Evolutionary conservation across 768 basidiomycete genomes (phyloP), one percentile per base, ranked within the genome.

Genomic region (Amanita muscaria): DNA sequence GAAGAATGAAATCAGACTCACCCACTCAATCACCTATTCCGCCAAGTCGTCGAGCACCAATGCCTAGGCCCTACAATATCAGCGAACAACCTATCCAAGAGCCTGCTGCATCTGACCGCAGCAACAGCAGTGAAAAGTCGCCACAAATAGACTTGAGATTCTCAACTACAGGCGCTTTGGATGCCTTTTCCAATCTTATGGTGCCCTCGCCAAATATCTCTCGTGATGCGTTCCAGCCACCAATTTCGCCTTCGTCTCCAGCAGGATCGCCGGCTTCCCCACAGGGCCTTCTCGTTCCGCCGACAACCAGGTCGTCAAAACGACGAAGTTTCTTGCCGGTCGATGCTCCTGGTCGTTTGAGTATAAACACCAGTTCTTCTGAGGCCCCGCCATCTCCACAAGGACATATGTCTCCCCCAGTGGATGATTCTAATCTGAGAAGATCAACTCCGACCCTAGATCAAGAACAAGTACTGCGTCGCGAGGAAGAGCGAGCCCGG

Each of bases 281-380:
- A 49, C 52, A 51, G 29, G 68, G 51, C 50, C 65, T 74, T 43
- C 65, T 79, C 22, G 56, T 62, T 32, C 69, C 73, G 27, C 52
- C 72, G 27, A 60, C 66, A 4, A 61, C 72, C 16, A 71, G 79
- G 43, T 56, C 79, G 22, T 68, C 73, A 10, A 91, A 83, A 63
- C 78, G 93, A 30, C 72, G 88, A 56, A 93, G 89, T 58, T 98
- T 94, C 71, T 65, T 98, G 33, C 86, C 90, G 15, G 70, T 98
- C 43, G 88, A 88, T 49, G 72, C 73, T 12, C 79, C 81, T 32
- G 68, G 65, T 18, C 48, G 50, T 22, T 69, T 78, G 29, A 62
- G 69, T 5, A 61, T 80, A 33, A 77, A n/a, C n/a, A n/a, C n/a
- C n/a, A n/a, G 70, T 52, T 78, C 87, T 46, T 68, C 73, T 21